Evolutionary conservation across 139 green algal species (phyloP), one percentile per base, ranked within the genome.

Genomic region (Volvox reticuliferus): DNA sequence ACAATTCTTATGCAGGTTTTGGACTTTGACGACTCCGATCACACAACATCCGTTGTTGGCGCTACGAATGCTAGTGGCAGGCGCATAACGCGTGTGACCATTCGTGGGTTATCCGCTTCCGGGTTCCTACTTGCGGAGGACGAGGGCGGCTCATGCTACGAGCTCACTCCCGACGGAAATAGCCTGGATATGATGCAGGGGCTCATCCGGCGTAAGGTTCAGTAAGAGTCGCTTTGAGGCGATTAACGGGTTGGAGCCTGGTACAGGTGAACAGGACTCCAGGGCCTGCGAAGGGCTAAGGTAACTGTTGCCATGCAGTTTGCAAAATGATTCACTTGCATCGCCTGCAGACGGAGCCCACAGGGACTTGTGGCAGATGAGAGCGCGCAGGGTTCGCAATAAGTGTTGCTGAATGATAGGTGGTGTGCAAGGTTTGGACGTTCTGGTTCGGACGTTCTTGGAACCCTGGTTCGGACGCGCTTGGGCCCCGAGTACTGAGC

Each of bases 81-180:
- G 33, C 75, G 30, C 1, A 28, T 32, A 21, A 33, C 88, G 18
- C 36, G 50, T 5, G 37, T 95, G 50, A 90, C 35, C 0, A 89
- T 96, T 20, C 24, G n/a, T 21, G 94, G 94, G 0, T 75, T 95
- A 82, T 93, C 89, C 18, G 28, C 81, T 0, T 20, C 77, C 61
- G 97, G 97, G 19, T 99, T 98, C 86, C 92, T 99, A 62, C 82
- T 97, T 75, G 97, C 96, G 16, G 84, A 88, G 30, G 96, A 98
- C 82, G 26, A 62, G 1, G 19, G 18, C 0, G 97, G 97, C 0
- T 37, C 93, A 86, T 63, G 71, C 22, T 98, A 96, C 88, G 97
- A 98, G 91, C 94, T 99, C 68, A 97, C 98, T 77, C 97, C 97
- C 18, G 97, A 99, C 87, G 97, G 97, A 76, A 99, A 99, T 93